Evolutionary conservation across 202 grass and related monocot species (phyloP).

Genomic region (Sporobolus alterniflorus): DNA sequence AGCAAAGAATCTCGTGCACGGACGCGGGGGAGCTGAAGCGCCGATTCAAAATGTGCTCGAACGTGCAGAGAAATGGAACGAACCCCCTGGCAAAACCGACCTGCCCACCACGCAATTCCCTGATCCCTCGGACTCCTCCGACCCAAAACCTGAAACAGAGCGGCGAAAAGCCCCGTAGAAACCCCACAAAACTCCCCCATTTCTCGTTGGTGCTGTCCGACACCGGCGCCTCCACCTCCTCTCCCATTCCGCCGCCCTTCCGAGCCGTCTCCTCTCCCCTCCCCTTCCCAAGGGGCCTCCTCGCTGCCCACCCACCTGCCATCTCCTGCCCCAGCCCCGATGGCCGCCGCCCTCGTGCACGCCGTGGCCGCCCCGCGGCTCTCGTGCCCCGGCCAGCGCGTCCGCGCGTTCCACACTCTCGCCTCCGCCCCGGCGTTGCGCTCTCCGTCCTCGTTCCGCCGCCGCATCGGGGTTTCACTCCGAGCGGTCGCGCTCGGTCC

Average conservation of each 20-base stretch:
- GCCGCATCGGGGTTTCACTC: constrained; percentile 16
- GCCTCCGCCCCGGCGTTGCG: constrained; percentile 36
- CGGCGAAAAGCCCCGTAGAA: neutral
- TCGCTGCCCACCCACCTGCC: neutral
- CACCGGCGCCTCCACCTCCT: neutral
- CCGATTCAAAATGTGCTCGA: too few species aligned
- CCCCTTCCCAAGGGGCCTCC: neutral
- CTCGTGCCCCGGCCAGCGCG: constrained; percentile 14
- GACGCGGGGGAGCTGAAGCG: too few species aligned
- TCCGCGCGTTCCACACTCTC: constrained; percentile 36
- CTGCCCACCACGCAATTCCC: too few species aligned
- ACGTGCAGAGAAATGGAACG: too few species aligned
- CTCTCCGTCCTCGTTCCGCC: constrained; percentile 6
- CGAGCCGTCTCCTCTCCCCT: neutral
- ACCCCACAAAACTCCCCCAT: constrained; percentile 38
- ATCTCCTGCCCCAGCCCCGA: constrained; percentile 20
- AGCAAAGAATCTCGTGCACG: too few species aligned
- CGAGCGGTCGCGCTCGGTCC: neutral
- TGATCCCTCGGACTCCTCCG: too few species aligned
- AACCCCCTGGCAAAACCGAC: too few species aligned
- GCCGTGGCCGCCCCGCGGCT: constrained; percentile 32
- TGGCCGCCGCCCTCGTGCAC: constrained; percentile 59
- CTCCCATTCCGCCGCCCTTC: neutral
- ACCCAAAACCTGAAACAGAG: neutral
- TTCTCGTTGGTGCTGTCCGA: too few species aligned